phyloP scores from a whole-genome alignment of 169 alveolate genomes.

The Perkinsus chesapeaki region DNA sequence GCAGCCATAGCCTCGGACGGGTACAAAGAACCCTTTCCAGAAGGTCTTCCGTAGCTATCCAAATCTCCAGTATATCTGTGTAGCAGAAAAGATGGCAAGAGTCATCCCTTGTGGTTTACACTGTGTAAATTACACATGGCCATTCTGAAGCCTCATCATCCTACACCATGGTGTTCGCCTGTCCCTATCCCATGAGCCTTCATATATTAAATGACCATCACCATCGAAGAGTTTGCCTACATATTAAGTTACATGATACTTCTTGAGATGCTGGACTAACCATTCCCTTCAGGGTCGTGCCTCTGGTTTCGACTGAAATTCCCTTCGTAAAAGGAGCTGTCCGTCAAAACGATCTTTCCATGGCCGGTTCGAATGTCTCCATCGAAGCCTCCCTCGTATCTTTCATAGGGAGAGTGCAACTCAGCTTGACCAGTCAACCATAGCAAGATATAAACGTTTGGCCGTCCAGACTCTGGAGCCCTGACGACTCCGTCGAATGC shows the following conservation, averaged over 20 bases:
- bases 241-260: too few relatives aligned
- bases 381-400: not conserved
- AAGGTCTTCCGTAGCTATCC: not conserved
- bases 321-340: not conserved
- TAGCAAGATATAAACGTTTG: too few relatives aligned
- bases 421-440: not conserved
- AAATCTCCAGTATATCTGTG: not conserved
- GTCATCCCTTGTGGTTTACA: too few relatives aligned
- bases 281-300: not conserved
- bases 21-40: not conserved
- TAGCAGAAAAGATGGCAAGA: too few relatives aligned
- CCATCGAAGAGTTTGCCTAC: not conserved
- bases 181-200: not conserved
- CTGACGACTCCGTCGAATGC: too few relatives aligned
- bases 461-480: too few relatives aligned
- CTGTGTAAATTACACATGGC: not conserved
- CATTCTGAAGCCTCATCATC: not conserved
- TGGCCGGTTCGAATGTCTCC: not conserved
- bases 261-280: too few relatives aligned
- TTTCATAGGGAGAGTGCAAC: not conserved
- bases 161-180: not conserved
- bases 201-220: not conserved
- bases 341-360: not conserved
- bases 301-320: not conserved
- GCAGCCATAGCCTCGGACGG: not conserved